These are phyloP conservation scores for Sordariomycetes sp. DNA, from an alignment of 2,329 filamentous ascomycete genomes.

Conservation along the genomic window DNA sequence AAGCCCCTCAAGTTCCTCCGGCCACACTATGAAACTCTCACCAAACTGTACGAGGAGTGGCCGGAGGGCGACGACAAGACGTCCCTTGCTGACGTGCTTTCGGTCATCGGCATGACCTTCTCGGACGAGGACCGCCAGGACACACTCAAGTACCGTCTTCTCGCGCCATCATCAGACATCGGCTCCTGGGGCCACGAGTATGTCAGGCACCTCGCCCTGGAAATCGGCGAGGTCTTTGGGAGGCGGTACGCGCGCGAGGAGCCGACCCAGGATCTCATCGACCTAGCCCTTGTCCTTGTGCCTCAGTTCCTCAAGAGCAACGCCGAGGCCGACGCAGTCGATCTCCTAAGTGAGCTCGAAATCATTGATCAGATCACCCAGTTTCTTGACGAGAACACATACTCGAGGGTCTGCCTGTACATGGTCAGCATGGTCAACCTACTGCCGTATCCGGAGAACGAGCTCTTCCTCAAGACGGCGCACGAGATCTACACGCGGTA, in stretches of 20 bases:
- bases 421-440: conserved; percentile 99
- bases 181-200: conserved; percentile 98
- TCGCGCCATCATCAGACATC: conserved; percentile 84
- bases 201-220: conserved; percentile 83
- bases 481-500: conserved; percentile 91
- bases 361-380: conserved; percentile 87
- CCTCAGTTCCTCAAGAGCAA: conserved; percentile 96
- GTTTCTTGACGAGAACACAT: conserved; percentile 89
- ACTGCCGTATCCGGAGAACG: conserved; percentile 93
- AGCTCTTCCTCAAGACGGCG: conserved; percentile 83
- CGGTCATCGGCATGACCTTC: conserved; percentile 97
- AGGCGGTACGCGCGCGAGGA: conserved; percentile 79
- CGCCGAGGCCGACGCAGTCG: conserved; percentile 93
- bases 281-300: conserved; percentile 73
- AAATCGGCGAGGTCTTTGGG: conserved; percentile 89
- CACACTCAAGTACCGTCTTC: conserved; percentile 86
- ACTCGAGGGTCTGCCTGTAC: conserved; percentile 84
- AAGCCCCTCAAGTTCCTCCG: conserved; percentile 97
- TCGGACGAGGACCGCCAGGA: conserved; percentile 93
- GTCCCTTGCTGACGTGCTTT: conserved; percentile 84
- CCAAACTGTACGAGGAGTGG: conserved; percentile 84
- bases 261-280: conserved; percentile 68
- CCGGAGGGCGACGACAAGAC: conserved; percentile 73
- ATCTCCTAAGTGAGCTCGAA: conserved; percentile 92
- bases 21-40: conserved; percentile 87